Evolutionary conservation across 139 green algal genomes (phyloP), one percentile per base, ranked within the genome.

Genomic region (Mesotaenium endlicherianum): DNA sequence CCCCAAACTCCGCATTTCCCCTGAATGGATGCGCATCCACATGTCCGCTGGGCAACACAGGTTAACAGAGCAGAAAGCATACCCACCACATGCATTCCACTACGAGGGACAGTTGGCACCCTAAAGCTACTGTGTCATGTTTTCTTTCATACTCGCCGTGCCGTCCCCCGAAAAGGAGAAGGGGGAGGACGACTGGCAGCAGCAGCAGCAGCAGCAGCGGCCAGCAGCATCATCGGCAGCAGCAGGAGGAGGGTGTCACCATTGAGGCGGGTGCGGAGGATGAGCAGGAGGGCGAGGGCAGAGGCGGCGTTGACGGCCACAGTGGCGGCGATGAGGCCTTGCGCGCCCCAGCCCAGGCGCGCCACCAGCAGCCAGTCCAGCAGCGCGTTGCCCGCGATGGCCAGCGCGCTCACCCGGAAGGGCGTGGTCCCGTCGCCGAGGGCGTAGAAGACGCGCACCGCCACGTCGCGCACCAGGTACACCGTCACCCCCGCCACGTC

Each of bases 381-480:
- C 2, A 90, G 39, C 6, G 55, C 83, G 83, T 90, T 90, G 2
- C 34, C 58, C 2, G 59, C 3, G 26, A 90, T 87, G 31, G 83
- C 83, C 20, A 40, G 2, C 39, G 41, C 36, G 57, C 69, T 86
- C 2, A 72, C 59, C 31, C 30, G 20, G 76, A 90, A 90, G 31
- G 86, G 86, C 1, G 53, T 53, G 26, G 34, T 16, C 8, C 86
- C 86, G 26, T 87, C 85, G 42, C 86, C 72, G 20, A 90, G 70
- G 5, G 86, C 87, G 50, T 90, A 89, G 67, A 90, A 90, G 26
- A 78, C 86, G 1, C 75, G 64, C 17, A 91, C 86, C 5, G 86
- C 36, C 1, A 90, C 85, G 20, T 90, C 86, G 30, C 75, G 47
- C 8, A 36, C 67, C 16, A 90, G 41, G 60, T 89, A 91, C 4